Evolutionary conservation across 345 rosid species (phyloP).

Genomic region (Brassica carinata): DNA sequence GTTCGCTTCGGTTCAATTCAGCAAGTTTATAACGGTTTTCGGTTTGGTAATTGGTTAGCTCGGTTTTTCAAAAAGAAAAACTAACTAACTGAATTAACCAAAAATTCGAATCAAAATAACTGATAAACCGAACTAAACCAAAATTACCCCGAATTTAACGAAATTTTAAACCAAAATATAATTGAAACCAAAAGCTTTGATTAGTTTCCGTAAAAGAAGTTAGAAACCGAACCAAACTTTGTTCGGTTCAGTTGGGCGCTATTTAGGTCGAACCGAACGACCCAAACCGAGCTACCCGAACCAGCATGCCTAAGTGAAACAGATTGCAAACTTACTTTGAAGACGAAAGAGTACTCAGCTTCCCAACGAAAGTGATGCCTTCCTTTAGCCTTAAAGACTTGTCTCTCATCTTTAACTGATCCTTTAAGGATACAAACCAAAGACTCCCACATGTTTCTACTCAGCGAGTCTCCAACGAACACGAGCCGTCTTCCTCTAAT

Average conservation of each 20-base stretch:
- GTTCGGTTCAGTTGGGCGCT: background rate
- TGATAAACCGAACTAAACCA: background rate
- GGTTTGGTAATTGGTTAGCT: background rate
- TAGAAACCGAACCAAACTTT: background rate
- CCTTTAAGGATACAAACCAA: constrained; percentile 76
- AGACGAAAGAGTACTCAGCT: constrained; percentile 80
- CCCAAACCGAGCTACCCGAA: background rate
- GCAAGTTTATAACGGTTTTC: background rate
- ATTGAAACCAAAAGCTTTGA: background rate
- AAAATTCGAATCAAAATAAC: background rate
- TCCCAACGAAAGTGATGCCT: constrained; percentile 74
- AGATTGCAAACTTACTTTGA: constrained; percentile 55
- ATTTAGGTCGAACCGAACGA: background rate
- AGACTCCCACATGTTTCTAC: constrained; percentile 99
- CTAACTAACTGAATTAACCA: background rate
- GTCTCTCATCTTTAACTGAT: constrained; percentile 61
- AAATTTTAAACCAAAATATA: background rate
- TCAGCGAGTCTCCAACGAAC: constrained; percentile 90
- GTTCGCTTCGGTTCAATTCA: background rate
- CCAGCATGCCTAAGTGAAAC: background rate
- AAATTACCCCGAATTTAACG: background rate
- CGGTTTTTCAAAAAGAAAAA: background rate
- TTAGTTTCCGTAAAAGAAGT: background rate
- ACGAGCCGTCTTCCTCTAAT: constrained; percentile 84
- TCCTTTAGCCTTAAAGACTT: constrained; percentile 81